phyloP scores from a whole-genome alignment of 225 moss, liverwort and hornwort genomes.

The Takakia lepidozioides region DNA sequence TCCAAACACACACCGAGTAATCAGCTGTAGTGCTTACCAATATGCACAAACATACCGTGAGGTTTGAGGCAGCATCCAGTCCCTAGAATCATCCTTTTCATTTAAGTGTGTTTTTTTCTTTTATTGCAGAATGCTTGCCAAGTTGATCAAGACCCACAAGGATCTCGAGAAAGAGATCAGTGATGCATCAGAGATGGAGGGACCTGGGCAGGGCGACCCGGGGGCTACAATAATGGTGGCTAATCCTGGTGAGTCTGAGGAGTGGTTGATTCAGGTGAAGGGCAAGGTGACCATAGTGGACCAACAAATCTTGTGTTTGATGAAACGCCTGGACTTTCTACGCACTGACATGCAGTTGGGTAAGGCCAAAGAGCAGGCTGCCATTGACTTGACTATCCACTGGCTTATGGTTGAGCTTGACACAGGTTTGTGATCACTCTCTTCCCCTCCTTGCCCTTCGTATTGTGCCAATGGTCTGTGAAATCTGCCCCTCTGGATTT shows the following conservation, averaged over 20 bases:
- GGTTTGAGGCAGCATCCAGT: too few species aligned
- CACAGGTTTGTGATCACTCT: constrained; percentile 80
- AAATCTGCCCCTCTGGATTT: too few species aligned
- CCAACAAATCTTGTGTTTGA: constrained; percentile 41
- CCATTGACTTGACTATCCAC: constrained; percentile 82
- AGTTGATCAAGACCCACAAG: constrained; percentile 51
- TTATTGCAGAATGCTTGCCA: constrained; percentile 56
- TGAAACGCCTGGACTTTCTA: constrained; percentile 53
- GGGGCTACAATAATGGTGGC: too few species aligned
- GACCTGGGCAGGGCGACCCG: constrained; percentile 8
- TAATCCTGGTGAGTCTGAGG: constrained; percentile 11
- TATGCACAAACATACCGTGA: too few species aligned
- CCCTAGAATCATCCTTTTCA: too few species aligned
- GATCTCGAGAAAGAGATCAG: constrained; percentile 58
- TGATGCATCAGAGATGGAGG: constrained; percentile 30
- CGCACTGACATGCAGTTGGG: constrained; percentile 50
- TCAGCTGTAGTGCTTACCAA: too few species aligned
- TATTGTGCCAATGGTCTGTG: too few species aligned
- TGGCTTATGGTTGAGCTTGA: constrained; percentile 99
- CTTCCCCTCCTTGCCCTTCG: too few species aligned
- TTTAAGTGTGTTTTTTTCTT: too few species aligned
- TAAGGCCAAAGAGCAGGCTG: constrained; percentile 72
- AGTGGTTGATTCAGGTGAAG: constrained; percentile 41
- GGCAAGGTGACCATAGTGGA: constrained; percentile 24
- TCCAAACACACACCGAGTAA: too few species aligned